Base-by-base conservation (phyloP, 2,329 filamentous ascomycete species). In the Torrubiellomyces zombiae region DNA sequence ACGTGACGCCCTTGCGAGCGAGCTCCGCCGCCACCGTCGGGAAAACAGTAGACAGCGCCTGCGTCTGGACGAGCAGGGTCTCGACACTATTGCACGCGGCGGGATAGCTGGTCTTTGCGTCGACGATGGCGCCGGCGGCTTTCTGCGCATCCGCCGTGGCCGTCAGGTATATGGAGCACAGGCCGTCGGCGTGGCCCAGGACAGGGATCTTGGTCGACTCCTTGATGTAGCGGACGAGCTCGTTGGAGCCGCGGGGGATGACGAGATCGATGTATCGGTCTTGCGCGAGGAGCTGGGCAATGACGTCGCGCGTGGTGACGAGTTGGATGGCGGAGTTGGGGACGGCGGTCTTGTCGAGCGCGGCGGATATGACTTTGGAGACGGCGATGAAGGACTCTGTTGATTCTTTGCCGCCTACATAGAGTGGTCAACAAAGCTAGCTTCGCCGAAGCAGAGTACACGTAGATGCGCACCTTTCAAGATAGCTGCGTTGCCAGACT, bases 61-160 rank as follows among this genome's bases (percentile, higher is more conserved):
- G 54, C 32, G 79, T 63, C 39, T 94, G 75, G 4, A 95, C 77
- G 11, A 98, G 68, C 7, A 98, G 64, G 2, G 83, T 91, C 55
- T 98, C 89, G n/a, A 85, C 55, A 20, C 78, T 74, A 56, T 98
- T 98, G 61, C 89, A 98, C 9, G 86, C 89, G 18, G 89, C 89
- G 2, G 86, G 82, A 45, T 98, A 98, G 50, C 76, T 79, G 14
- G 79, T 83, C 56, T 98, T 98, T 23, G 86, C 78, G 53, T 98
- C 89, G 27, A 93, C 61, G 23, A 95, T 59, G 27, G 93, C 76
- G 32, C 70, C 69, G 12, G 67, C 64, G 9, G 82, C 80, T 53
- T 80, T 75, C 21, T 63, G 55, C 19, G 61, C 52, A 39, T 91
- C 75, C 23, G 80, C 85, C 29, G 82, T 79, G 8, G 63, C 60